Evolutionary conservation across 495 filamentous ascomycete species (phyloP), one percentile per base, ranked within the genome.

Genomic region (Neurospora sp.): DNA sequence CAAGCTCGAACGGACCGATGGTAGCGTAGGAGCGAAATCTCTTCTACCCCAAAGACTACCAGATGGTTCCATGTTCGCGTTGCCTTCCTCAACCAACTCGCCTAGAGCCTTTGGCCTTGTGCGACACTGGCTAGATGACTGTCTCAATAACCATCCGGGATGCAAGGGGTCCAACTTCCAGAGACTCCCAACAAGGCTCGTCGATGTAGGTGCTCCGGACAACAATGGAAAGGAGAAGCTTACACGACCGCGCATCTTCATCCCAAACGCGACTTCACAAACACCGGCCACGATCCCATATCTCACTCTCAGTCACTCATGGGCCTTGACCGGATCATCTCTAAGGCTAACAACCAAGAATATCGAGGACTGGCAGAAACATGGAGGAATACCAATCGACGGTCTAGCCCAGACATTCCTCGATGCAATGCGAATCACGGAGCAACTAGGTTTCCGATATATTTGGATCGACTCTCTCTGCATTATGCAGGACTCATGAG

Each of bases 231-330:
- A 48, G n/a, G 1, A 20, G 18, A 48, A 2, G 11, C 22, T 3
- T 31, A 6, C 6, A 16, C 48, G 48, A 61, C 48, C 48, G 48
- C 48, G 22, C 20, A 31, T 31, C 10, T 31, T 61, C 48, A 3
- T 61, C 5, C 22, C 48, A 31, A 31, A 31, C 20, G 20, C 48
- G 1, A 31, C 22, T 53, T 20, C 39, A 10, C 38, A 31, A 20
- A 31, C 20, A 31, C 69, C 22, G n/a, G 18, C 12, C 20, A 40
- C 16, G 14, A 70, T 71, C 22, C n/a, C 12, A 9, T 69, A 72
- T 40, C 90, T 88, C 85, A 92, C 92, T 70, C 70, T 72, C 40
- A 69, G 39, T 12, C 73, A 74, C 73, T 71, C 71, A 40, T 74
- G 53, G 69, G 73, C 69, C 18, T 53, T 68, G 20, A 53, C 73